Evolutionary conservation across 2,329 filamentous ascomycete species (phyloP).

Genomic region (Pseudogymnoascus sp.): DNA sequence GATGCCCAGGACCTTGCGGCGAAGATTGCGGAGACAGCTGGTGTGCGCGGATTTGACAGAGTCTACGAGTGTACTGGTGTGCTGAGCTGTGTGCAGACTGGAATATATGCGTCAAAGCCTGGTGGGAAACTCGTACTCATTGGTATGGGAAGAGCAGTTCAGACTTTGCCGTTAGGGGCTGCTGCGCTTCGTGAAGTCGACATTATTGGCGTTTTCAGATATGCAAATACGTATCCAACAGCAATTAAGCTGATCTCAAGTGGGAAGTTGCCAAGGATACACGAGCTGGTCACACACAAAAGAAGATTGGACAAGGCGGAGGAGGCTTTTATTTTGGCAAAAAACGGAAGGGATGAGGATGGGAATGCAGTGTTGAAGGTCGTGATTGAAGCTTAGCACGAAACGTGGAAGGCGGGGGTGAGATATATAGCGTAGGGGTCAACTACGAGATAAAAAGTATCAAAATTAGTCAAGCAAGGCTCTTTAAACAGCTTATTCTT

Average conservation of each 20-base stretch:
- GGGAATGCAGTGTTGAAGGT: conserved; percentile 66
- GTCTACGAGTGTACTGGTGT: conserved; percentile 55
- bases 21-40: not conserved
- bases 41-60: not conserved
- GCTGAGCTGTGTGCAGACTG: conserved; percentile 63
- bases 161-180: conserved; percentile 63
- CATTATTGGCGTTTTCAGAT: conserved; percentile 69
- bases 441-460: too few species aligned
- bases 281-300: conserved; percentile 65
- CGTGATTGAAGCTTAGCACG: conserved; percentile 46
- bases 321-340: conserved; percentile 61
- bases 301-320: conserved; percentile 53
- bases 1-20: not conserved
- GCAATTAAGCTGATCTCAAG: conserved; percentile 53
- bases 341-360: conserved; percentile 56
- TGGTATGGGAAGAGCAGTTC: conserved; percentile 69
- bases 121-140: conserved; percentile 69
- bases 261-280: conserved; percentile 50
- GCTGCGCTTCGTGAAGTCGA: conserved; percentile 68
- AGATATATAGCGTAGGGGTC: not conserved
- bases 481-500: too few species aligned
- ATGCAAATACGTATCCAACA: conserved; percentile 65
- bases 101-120: conserved; percentile 61
- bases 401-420: not conserved
- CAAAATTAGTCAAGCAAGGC: too few species aligned